Conservation (phyloP, 768 basidiomycete genomes). For the Amanita phalloides region DNA sequence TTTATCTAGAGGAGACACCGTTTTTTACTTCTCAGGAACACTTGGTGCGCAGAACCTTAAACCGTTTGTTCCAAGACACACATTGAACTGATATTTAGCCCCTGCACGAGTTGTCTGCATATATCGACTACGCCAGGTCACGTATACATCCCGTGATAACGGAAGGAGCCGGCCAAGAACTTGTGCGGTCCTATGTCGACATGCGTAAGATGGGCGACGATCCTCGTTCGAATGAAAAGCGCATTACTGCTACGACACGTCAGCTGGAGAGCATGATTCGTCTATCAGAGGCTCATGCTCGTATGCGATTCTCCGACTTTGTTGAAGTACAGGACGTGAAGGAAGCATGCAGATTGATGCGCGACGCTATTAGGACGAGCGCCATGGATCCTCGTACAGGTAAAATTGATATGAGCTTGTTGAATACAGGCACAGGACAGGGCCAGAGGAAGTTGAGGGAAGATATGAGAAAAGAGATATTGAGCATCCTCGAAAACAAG, state of each 20-base stretch:
- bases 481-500: constrained; percentile 48
- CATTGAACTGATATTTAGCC: constrained; percentile 37
- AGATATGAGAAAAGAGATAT: constrained; percentile 82
- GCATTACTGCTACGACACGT: constrained; percentile 96
- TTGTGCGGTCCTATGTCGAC: constrained; percentile 84
- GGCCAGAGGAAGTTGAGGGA: constrained; percentile 79
- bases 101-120: constrained; percentile 82
- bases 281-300: constrained; percentile 90
- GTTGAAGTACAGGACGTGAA: constrained; percentile 83
- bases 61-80: neutral
- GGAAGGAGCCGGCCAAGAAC: constrained; percentile 73
- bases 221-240: constrained; percentile 76
- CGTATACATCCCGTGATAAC: constrained; percentile 81
- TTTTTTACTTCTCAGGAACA: constrained; percentile 56
- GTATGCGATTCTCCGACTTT: constrained; percentile 86
- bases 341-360: constrained; percentile 92
- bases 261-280: constrained; percentile 97
- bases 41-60: constrained; percentile 35
- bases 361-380: constrained; percentile 88
- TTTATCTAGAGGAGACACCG: constrained; percentile 90
- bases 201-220: constrained; percentile 91
- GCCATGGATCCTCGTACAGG: constrained; percentile 96
- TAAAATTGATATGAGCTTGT: constrained; percentile 92
- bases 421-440: constrained; percentile 87
- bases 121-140: constrained; percentile 87